Percentiles rank a stretch among this genome's conserved stretches.
phyloP scores from a whole-genome alignment of 441 rosid genomes.

The Gossypium schwendimanii region DNA sequence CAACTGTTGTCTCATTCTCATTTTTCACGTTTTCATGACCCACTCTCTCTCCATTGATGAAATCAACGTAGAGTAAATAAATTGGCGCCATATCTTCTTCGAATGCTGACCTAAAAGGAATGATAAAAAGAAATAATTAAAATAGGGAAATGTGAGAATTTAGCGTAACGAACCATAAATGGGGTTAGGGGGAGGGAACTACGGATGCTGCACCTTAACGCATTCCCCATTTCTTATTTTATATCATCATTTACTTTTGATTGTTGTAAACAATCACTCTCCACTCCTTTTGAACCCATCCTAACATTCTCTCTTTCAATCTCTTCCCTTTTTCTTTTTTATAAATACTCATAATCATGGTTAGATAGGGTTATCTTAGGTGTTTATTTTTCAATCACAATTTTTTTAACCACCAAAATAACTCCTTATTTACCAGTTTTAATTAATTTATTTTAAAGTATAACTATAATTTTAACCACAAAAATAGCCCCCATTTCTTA shows the following conservation, averaged over 20 bases:
- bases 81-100: conserved; percentile 6
- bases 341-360: too few species aligned
- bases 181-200: neutral
- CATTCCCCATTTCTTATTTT: neutral
- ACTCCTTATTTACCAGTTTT: too few species aligned
- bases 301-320: neutral
- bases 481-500: too few species aligned
- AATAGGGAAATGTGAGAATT: neutral
- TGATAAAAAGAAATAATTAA: neutral
- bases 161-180: conserved; percentile 3
- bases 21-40: neutral
- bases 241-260: neutral
- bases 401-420: too few species aligned
- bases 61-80: neutral
- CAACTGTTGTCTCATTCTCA: conserved; percentile 16
- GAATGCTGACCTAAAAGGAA: neutral
- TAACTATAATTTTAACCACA: too few species aligned
- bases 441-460: too few species aligned
- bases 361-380: too few species aligned
- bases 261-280: too few species aligned
- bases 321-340: neutral
- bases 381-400: too few species aligned
- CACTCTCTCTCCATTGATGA: too few species aligned
- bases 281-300: neutral
- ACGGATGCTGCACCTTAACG: neutral